These are phyloP conservation scores for Yamadazyma trypodendri DNA, from an alignment of 1,139 yeast genomes.

Conservation along the genomic window DNA sequence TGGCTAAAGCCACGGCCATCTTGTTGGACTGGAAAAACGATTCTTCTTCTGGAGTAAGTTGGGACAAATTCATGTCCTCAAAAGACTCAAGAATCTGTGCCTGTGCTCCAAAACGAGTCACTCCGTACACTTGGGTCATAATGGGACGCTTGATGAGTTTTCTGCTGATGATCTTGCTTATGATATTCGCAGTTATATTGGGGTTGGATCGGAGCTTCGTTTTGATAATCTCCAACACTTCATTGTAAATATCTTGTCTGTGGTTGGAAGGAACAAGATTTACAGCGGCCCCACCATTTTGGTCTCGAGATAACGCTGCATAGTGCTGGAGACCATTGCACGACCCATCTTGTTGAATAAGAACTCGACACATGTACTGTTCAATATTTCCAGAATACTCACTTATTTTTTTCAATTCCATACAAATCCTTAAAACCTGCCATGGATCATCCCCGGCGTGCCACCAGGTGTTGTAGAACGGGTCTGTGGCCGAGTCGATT, in stretches of 20 bases:
- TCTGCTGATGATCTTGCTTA: slow-evolving; percentile 25
- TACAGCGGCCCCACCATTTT: slow-evolving; percentile 38
- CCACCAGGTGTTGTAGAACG: slow-evolving; percentile 37
- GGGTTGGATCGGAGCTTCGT: slow-evolving; percentile 17
- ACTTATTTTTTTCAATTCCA: slow-evolving; percentile 28
- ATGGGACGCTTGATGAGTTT: slow-evolving; percentile 44
- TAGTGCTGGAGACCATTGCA: slow-evolving; percentile 51
- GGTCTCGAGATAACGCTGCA: slow-evolving; percentile 40
- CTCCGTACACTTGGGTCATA: slow-evolving; percentile 51
- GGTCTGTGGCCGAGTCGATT: slow-evolving; percentile 28
- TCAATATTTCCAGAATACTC: slow-evolving; percentile 17
- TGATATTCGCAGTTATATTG: slow-evolving; percentile 15
- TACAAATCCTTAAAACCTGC: slow-evolving; percentile 38
- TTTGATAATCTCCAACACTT: slow-evolving; percentile 30
- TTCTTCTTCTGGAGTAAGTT: slow-evolving; percentile 6
- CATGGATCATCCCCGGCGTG: slow-evolving; percentile 40
- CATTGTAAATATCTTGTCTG: slow-evolving; percentile 36
- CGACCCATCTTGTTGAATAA: slow-evolving; percentile 48
- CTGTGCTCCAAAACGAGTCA: slow-evolving; percentile 38
- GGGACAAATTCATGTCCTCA: slow-evolving; percentile 11
- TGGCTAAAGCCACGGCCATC: slow-evolving; percentile 17
- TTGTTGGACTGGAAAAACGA: slow-evolving; percentile 4
- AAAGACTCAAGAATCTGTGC: slow-evolving; percentile 28
- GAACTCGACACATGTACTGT: slow-evolving; percentile 31
- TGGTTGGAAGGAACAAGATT: slow-evolving; percentile 23